Conservation (phyloP, 1,284 basidiomycete species). For the Ustilago loliicola region DNA sequence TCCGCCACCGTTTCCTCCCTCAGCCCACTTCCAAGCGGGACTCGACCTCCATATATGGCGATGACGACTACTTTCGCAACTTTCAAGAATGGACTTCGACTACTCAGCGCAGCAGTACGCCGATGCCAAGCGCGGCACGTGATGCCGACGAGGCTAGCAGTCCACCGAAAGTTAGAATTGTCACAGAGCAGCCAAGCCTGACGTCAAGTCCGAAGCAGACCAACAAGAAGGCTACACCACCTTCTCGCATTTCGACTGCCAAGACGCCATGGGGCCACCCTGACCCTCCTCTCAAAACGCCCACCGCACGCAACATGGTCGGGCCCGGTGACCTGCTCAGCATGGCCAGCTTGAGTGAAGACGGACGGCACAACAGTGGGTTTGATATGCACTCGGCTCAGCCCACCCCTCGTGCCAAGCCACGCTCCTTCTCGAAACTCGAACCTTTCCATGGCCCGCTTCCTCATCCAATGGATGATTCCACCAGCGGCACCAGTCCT, state of each 20-base stretch:
- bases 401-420: constrained; percentile 46
- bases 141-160: constrained; percentile 6
- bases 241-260: constrained; percentile 19
- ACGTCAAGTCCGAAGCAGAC: constrained; percentile 29
- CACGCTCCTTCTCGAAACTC: constrained; percentile 38
- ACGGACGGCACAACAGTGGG: constrained; percentile 33
- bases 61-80: constrained; percentile 57
- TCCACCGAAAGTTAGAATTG: constrained; percentile 33
- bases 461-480: constrained; percentile 45
- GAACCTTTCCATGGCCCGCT: constrained; percentile 47
- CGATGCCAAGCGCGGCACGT: constrained; percentile 18
- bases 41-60: constrained; percentile 29
- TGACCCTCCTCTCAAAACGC: constrained; percentile 64
- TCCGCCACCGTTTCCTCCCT: constrained; percentile 81
- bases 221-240: constrained; percentile 8
- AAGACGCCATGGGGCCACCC: constrained; percentile 64
- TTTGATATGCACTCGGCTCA: constrained; percentile 45
- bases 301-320: constrained; percentile 60
- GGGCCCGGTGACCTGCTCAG: constrained; percentile 74
- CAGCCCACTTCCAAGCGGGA: constrained; percentile 45
- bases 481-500: constrained; percentile 28
- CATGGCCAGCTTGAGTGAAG: constrained; percentile 70
- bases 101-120: constrained; percentile 40
- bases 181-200: constrained; percentile 9
- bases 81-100: constrained; percentile 48